Evolutionary conservation across 768 basidiomycete genomes (phyloP).

Genomic region (Leccinum fibrillosum): DNA sequence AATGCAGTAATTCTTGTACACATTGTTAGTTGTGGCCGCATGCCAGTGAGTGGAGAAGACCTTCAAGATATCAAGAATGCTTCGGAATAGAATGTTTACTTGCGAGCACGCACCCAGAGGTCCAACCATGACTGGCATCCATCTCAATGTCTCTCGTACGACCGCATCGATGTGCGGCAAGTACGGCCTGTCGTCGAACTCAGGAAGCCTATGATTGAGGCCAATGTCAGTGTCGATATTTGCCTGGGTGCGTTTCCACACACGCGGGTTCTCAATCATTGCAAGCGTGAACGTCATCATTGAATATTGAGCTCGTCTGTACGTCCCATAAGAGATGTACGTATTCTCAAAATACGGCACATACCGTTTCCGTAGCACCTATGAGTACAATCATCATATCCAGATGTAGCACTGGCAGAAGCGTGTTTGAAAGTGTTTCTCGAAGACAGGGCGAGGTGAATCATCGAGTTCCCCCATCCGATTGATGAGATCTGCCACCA

Average conservation of each 20-base stretch:
- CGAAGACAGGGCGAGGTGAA: conserved; percentile 1
- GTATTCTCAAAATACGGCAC: background rate
- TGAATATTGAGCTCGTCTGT: conserved; percentile 5
- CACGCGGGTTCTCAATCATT: background rate
- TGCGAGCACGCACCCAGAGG: conserved; percentile 10
- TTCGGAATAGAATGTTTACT: background rate
- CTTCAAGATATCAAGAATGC: background rate
- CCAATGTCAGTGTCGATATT: background rate
- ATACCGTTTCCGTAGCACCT: conserved; percentile 10
- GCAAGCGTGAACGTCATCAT: background rate
- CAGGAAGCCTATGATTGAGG: background rate
- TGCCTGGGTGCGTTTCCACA: no score
- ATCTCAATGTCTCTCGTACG: no score
- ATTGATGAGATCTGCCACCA: conserved; percentile 12
- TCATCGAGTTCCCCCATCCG: conserved; percentile 17
- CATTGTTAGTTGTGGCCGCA: background rate
- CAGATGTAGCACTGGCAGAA: conserved; percentile 3
- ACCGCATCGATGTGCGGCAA: no score
- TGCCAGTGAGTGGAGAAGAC: background rate
- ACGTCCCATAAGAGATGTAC: background rate
- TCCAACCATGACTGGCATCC: no score
- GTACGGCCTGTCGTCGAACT: no score
- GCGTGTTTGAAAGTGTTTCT: conserved; percentile 5
- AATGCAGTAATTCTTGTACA: background rate
- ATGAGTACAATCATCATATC: background rate